Base-by-base conservation (phyloP, 169 alveolate species). In the Plasmodium knowlesi region DNA sequence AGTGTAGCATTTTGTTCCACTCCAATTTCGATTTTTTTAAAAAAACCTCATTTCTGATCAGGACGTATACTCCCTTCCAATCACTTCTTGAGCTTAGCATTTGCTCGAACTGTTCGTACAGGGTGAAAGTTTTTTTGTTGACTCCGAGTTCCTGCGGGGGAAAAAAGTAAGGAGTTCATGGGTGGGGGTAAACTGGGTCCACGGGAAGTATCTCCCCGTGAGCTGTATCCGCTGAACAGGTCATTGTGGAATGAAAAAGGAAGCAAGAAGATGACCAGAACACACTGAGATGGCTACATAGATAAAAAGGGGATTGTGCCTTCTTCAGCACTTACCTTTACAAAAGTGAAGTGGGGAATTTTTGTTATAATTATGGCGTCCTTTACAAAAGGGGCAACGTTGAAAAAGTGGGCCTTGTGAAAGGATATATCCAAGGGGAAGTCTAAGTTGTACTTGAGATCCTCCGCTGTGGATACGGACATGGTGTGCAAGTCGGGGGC, bases 371-470 rank as follows among this genome's bases (percentile, higher is more conserved):
- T 88, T 9, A 50, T 79, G 5, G 94, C 94, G 41, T 88, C 82
- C 82, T 88, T 88, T 88, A 88, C 61, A 78, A 88, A 88, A 2
- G 94, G 94, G 10, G 85, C 82, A 0, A 88, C 83, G 82, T 88
- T 88, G 78, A 88, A 88, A 88, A 88, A 88, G 50, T 88, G 94
- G 14, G 94, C 89, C 82, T 88, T 88, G 72, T 88, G 94, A 88
- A 88, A 88, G 70, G 94, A 88, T 22, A 88, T 25, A 14, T 79
- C 94, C 71, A 88, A 57, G 46, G 94, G 94, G 19, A 88, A 79
- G 14, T 79, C 50, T 53, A 88, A 61, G 34, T 88, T 88, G 50
- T 88, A 88, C 28, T 88, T 67, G 41, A 28, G 81, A 32, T 88
- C 94, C 72, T 88, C 89, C 53, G 67, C 70, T 14, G 94, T 88